Evolutionary conservation across 2,329 filamentous ascomycete species (phyloP), one percentile per base, ranked within the genome.

Genomic region (Cladosporium sp.): DNA sequence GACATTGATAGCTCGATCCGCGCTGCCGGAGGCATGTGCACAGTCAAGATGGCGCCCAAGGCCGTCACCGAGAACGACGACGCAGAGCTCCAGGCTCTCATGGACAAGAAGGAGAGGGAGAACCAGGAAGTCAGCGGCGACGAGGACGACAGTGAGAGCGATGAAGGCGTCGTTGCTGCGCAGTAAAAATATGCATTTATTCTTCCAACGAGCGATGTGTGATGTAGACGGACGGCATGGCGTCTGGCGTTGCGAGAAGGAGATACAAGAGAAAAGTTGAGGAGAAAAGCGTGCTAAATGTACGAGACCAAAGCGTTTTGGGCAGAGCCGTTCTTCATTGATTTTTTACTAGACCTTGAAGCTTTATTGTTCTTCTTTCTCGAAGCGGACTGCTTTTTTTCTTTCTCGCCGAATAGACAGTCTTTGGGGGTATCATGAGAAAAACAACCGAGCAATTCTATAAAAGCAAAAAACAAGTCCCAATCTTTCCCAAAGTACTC

Each of bases 51-150:
- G 95, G 93, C 95, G 75, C 95, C 95, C 72, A 98, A 98, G 88
- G 95, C 96, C 5, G 95, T 99, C 68, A 99, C 95, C 1, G 96
- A 98, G 85, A 96, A 93, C 79, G 96, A 99, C 75, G 95, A 99
- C 76, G 95, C 94, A 29, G 93, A 97, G 81, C 85, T 99, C 71
- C 93, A 97, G 80, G 95, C 94, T 62, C 86, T 99, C 70, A 99
- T 99, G 95, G 95, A 98, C 86, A 97, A 98, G 89, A 89, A 91
- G 71, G 95, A 97, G 84, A 90, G 92, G 71, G 94, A 98, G 86
- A 99, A 99, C 81, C 91, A 92, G 78, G 92, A 99, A 80, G 92
- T 99, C 76, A 97, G 93, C 79, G 95, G 95, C 75, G 96, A 99
- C 78, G 95, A 99, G 85, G 95, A 93, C 78, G 86, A 92, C 79